Evolutionary conservation across 1,139 yeast species (phyloP).

Genomic region (Yamadazyma buinensis): DNA sequence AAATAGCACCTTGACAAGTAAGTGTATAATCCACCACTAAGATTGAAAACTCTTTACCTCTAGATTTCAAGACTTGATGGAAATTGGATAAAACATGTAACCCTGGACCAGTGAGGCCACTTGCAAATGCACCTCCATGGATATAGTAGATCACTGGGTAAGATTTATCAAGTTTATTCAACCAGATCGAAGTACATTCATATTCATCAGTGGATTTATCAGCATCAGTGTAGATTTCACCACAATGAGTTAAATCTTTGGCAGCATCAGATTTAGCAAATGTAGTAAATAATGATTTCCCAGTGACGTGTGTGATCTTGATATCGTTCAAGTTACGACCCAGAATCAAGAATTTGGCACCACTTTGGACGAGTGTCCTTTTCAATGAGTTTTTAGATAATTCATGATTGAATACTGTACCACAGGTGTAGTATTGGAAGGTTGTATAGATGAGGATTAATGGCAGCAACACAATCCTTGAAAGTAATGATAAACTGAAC

Average conservation of each 20-base stretch:
- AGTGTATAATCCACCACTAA: constrained; percentile 39
- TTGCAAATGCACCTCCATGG: constrained; percentile 46
- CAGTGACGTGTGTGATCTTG: too few species aligned
- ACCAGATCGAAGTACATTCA: constrained; percentile 5
- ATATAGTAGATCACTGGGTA: constrained; percentile 15
- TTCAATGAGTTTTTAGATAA: constrained; percentile 2
- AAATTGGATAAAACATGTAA: constrained; percentile 20
- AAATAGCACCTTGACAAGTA: constrained; percentile 20
- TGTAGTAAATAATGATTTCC: too few species aligned
- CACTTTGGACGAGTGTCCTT: too few species aligned
- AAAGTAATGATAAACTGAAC: constrained; percentile 1
- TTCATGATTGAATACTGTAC: constrained; percentile 6
- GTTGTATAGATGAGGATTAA: constrained; percentile 1
- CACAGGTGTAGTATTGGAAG: constrained; percentile 6
- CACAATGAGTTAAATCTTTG: constrained; percentile 1
- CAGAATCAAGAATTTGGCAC: too few species aligned
- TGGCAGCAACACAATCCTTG: constrained; percentile 1
- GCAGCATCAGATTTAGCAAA: too few species aligned
- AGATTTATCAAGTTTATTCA: constrained; percentile 1
- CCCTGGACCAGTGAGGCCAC: constrained; percentile 25
- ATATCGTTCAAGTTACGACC: too few species aligned
- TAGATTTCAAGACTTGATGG: constrained; percentile 13
- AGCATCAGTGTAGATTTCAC: constrained; percentile 1
- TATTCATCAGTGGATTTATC: too few species aligned
- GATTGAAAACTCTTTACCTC: constrained; percentile 17